Evolutionary conservation across 202 grass and related monocot species (phyloP).

Genomic region (Alloteropsis angusta): DNA sequence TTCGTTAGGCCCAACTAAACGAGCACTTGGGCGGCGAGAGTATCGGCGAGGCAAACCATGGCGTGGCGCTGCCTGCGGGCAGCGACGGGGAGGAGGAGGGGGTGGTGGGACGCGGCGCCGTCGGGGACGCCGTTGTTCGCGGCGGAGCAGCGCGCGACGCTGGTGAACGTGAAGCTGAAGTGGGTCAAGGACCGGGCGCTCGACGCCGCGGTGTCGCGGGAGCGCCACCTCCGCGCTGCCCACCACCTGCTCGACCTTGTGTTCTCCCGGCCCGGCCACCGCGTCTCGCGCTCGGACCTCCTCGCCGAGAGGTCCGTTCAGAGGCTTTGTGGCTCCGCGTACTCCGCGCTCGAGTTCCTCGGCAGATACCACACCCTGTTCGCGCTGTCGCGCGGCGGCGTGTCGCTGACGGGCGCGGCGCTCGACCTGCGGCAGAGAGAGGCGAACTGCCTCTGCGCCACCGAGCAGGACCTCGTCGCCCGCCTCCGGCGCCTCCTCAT

Average conservation of each 20-base stretch:
- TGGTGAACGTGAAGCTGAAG: slow-evolving; percentile 66
- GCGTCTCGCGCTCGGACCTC: slow-evolving; percentile 25
- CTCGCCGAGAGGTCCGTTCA: slow-evolving; percentile 10
- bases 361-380: slow-evolving; percentile 46
- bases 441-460: slow-evolving; percentile 16
- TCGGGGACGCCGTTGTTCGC: background rate
- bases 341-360: slow-evolving; percentile 31
- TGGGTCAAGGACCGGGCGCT: slow-evolving; percentile 57
- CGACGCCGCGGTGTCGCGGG: slow-evolving; percentile 37
- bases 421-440: slow-evolving; percentile 42
- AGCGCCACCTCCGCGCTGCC: slow-evolving; percentile 51
- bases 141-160: slow-evolving; percentile 37
- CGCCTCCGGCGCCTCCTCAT: slow-evolving; percentile 64
- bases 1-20: background rate
- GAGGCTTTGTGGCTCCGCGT: slow-evolving; percentile 2
- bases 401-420: slow-evolving; percentile 45
- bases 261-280: slow-evolving; percentile 28
- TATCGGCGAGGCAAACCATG: slow-evolving; percentile 6
- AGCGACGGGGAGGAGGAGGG: slow-evolving; percentile 12
- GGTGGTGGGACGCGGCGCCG: slow-evolving; percentile 9
- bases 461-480: slow-evolving; percentile 40
- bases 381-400: background rate
- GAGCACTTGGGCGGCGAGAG: background rate
- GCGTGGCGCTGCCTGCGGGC: slow-evolving; percentile 2
- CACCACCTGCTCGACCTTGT: slow-evolving; percentile 74